Evolutionary conservation across 2,329 filamentous ascomycete genomes (phyloP), one percentile per base, ranked within the genome.

Genomic region (Alternaria panax): DNA sequence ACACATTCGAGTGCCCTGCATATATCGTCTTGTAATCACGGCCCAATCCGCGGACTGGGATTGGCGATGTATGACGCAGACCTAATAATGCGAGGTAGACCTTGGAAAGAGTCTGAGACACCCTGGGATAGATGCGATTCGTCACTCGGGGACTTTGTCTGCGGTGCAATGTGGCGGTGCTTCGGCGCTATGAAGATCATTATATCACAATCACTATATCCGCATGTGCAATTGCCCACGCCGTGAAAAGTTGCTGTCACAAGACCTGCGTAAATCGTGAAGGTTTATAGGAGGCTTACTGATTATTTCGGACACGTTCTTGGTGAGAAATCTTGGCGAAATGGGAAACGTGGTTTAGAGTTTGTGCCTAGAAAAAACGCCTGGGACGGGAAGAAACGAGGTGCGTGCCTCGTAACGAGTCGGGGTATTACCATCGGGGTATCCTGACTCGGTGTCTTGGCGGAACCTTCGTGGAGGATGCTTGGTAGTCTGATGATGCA

Each of bases 381-480:
- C 28, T 48, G 43, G 52, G 25, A 41, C 56, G 56, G 56, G 56
- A 59, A 59, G n/a, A 59, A 41, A 59, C 56, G 56, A 59, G 56
- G 51, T 54, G 51, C 45, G 51, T 54, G 56, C 56, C 56, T 59
- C 56, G 56, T 54, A 48, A 54, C 56, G 56, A 58, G 56, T 54
- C 56, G 51, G 53, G 53, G 51, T 41, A 30, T 58, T 48, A 20
- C 41, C 27, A 24, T 25, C 12, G 34, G 45, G 56, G 51, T 41
- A 54, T 45, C 56, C 56, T 25, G 32, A 43, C 51, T 24, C 50
- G 36, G 50, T 52, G 27, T 32, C 38, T 52, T 36, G 36, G 36
- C 36, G 38, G 50, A 14, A 18, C 14, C 27, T 32, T 52, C 28
- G 38, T 28, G 27, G 25, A 43, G 48, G 50, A 45, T 30, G 25